A percentile compares a stretch with the other conserved stretches of the same genome.
These are phyloP conservation scores for Leccinum pellstonianum DNA, from an alignment of 768 basidiomycete species.

Conservation along the genomic window DNA sequence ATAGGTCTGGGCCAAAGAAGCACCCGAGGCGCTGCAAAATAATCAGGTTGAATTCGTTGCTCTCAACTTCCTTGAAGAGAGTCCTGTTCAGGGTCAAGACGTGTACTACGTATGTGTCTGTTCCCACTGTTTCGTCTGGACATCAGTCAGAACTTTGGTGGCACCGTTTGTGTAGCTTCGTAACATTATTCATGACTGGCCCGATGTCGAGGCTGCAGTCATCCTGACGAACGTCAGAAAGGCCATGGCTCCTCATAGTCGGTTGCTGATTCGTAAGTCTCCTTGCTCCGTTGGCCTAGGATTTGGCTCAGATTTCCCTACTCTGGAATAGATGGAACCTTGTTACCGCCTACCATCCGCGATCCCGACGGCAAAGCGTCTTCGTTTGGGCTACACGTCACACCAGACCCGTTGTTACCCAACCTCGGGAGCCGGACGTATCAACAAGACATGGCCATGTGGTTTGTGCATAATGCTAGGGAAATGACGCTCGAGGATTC, in stretches of 20 bases:
- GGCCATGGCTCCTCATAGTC: conserved; percentile 31
- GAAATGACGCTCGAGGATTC: conserved; percentile 37
- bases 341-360: conserved; percentile 10
- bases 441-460: conserved; percentile 47
- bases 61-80: not conserved
- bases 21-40: conserved; percentile 9
- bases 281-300: not conserved
- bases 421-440: conserved; percentile 47
- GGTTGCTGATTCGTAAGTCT: conserved; percentile 36
- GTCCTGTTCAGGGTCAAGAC: not conserved
- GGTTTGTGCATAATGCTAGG: conserved; percentile 39
- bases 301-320: not conserved
- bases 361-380: conserved; percentile 1
- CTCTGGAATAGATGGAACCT: conserved; percentile 20
- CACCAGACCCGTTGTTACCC: conserved; percentile 45
- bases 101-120: not conserved
- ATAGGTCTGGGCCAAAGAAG: not conserved
- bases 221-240: conserved; percentile 32
- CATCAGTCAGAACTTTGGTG: not conserved
- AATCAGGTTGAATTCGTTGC: conserved; percentile 5
- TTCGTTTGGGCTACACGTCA: conserved; percentile 22
- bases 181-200: conserved; percentile 37
- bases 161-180: conserved; percentile 20
- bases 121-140: not conserved
- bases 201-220: conserved; percentile 30